A percentile compares a stretch with the other conserved stretches of the same genome.
phyloP scores from a whole-genome alignment of 805 yeast species.

The Pachysolen tannophilus region DNA sequence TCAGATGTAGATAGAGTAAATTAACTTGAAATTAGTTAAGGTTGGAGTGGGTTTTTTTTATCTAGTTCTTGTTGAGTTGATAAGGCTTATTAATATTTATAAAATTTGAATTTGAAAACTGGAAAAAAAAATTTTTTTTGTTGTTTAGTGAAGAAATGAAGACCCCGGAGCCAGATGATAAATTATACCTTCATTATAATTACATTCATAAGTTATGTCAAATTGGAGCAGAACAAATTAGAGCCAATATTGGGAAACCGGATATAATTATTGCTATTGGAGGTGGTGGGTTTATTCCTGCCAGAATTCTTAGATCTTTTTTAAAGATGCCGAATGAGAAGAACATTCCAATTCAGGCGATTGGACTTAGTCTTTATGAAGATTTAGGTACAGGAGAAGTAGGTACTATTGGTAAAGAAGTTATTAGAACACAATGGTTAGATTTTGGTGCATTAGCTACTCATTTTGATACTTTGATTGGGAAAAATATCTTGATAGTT shows the following conservation, averaged over 20 bases:
- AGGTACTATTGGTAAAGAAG: conserved; percentile 68
- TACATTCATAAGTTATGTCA: conserved; percentile 79
- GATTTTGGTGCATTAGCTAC: conserved; percentile 66
- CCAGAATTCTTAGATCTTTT: conserved; percentile 59
- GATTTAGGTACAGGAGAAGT: conserved; percentile 34
- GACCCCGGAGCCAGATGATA: conserved; percentile 23
- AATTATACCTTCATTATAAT: conserved; percentile 66
- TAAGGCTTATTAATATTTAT: too few relatives aligned
- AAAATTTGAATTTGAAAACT: conserved; percentile 1
- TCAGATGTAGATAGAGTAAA: neutral
- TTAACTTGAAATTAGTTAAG: neutral
- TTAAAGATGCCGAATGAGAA: conserved; percentile 49
- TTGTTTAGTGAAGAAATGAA: neutral
- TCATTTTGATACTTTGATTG: conserved; percentile 70
- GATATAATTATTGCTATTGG: conserved; percentile 63
- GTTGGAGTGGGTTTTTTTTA: too few relatives aligned
- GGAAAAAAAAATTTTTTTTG: conserved; percentile 4
- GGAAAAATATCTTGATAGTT: conserved; percentile 73
- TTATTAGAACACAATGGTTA: conserved; percentile 83
- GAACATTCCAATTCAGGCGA: conserved; percentile 65
- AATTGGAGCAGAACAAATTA: conserved; percentile 25
- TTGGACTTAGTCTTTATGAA: conserved; percentile 59
- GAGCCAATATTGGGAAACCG: conserved; percentile 28
- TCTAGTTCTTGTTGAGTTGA: too few relatives aligned
- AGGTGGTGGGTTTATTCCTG: conserved; percentile 70